phyloP scores from a whole-genome alignment of 208 protist species.

The Trypanosoma congolense region DNA sequence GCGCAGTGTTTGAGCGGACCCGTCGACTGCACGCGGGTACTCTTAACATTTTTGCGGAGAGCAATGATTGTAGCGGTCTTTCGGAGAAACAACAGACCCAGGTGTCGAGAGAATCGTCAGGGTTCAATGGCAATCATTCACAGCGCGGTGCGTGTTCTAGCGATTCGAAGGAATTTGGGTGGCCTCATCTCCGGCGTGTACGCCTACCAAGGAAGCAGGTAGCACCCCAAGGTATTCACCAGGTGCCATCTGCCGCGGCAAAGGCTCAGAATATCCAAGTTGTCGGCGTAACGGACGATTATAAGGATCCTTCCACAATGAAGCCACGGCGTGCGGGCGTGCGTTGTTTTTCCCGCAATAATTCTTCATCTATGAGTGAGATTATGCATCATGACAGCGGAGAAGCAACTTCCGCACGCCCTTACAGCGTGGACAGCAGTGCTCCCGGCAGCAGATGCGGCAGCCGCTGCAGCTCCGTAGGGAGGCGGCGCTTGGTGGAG shows the following conservation, averaged over 20 bases:
- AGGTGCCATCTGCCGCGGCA: constrained; percentile 31
- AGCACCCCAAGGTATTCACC: constrained; percentile 52
- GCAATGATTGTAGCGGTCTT: background rate
- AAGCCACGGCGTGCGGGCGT: constrained; percentile 28
- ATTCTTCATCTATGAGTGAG: constrained; percentile 24
- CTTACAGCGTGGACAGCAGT: background rate
- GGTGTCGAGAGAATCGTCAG: too few relatives aligned
- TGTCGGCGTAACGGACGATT: constrained; percentile 63
- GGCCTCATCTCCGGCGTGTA: constrained; percentile 41
- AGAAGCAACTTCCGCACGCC: background rate
- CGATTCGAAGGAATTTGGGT: constrained; percentile 54
- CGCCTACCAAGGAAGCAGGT: constrained; percentile 23
- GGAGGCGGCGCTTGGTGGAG: constrained; percentile 19
- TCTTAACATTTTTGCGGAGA: constrained; percentile 26
- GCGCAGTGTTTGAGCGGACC: constrained; percentile 10
- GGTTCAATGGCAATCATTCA: background rate
- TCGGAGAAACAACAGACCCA: background rate
- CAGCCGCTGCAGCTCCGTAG: constrained; percentile 46
- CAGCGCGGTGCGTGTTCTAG: constrained; percentile 55
- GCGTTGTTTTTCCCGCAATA: constrained; percentile 26
- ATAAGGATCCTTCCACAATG: constrained; percentile 67
- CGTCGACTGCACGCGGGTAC: constrained; percentile 20
- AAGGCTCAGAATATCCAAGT: constrained; percentile 68
- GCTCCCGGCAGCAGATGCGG: constrained; percentile 13
- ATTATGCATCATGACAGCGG: constrained; percentile 25